These are phyloP conservation scores for Gymnopilus junonius DNA, from an alignment of 768 basidiomycete species.

Conservation along the genomic window DNA sequence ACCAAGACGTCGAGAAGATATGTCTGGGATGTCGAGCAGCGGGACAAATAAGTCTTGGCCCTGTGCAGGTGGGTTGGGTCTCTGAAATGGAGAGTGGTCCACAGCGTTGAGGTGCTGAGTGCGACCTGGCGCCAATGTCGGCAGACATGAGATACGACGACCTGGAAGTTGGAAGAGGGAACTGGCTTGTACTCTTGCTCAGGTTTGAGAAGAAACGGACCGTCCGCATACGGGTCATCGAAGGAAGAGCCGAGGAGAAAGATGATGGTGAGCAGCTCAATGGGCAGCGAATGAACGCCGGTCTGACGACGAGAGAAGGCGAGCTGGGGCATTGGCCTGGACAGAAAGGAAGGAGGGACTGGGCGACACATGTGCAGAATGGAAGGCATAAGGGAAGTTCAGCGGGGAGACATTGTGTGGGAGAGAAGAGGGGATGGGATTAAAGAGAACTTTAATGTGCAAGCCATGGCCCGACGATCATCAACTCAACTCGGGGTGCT, in stretches of 20 bases:
- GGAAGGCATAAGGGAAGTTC: constrained; percentile 11
- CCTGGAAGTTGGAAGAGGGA: constrained; percentile 53
- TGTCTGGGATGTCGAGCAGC: constrained; percentile 30
- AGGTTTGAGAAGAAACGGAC: constrained; percentile 56
- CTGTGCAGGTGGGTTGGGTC: constrained; percentile 53
- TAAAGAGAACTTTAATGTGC: constrained; percentile 22
- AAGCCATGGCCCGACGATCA: constrained; percentile 29
- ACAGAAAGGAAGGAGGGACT: background rate
- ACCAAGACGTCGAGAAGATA: constrained; percentile 57
- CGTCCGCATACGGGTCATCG: constrained; percentile 46
- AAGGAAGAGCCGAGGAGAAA: constrained; percentile 56
- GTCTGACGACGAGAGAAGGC: constrained; percentile 20
- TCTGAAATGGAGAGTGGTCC: constrained; percentile 61
- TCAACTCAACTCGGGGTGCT: constrained; percentile 21
- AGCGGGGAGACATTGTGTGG: constrained; percentile 10
- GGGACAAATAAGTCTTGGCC: constrained; percentile 47
- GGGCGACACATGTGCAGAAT: background rate
- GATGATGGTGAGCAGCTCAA: constrained; percentile 62
- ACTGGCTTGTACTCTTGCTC: constrained; percentile 44
- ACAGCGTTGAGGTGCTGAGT: constrained; percentile 51
- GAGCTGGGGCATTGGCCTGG: constrained; percentile 14
- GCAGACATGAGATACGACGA: constrained; percentile 63
- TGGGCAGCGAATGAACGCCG: constrained; percentile 52
- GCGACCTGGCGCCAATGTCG: constrained; percentile 60
- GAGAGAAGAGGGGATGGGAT: constrained; percentile 15